A percentile compares a stretch with the other conserved stretches of the same genome.
Evolutionary conservation across 2,329 filamentous ascomycete genomes (phyloP).

Genomic region (Calonectria leucothoes): DNA sequence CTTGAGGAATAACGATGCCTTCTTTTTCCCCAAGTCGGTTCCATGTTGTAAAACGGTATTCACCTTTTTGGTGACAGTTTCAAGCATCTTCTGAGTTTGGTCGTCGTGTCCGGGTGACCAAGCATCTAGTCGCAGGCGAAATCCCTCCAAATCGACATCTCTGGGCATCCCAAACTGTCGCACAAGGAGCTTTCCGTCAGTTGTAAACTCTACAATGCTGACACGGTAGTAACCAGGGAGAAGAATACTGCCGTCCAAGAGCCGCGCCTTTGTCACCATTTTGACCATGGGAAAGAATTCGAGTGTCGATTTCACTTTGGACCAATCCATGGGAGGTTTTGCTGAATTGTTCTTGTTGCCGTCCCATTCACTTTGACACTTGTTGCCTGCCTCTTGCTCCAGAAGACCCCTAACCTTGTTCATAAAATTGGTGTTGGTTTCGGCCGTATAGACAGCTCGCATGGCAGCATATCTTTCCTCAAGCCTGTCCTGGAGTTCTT

Average conservation of each 20-base stretch:
- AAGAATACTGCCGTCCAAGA: constrained; percentile 25
- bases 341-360: neutral
- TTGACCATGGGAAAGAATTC: constrained; percentile 9
- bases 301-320: constrained; percentile 11
- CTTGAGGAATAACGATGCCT: neutral
- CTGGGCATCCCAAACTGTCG: constrained; percentile 23
- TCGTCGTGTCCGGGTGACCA: constrained; percentile 28
- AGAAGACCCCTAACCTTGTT: constrained; percentile 6
- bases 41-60: neutral
- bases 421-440: neutral
- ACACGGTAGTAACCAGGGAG: constrained; percentile 32
- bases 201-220: constrained; percentile 30
- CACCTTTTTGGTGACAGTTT: constrained; percentile 19
- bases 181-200: constrained; percentile 27
- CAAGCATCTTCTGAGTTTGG: constrained; percentile 15
- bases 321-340: constrained; percentile 26
- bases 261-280: constrained; percentile 35
- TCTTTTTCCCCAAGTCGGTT: constrained; percentile 14
- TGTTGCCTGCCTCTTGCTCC: constrained; percentile 28
- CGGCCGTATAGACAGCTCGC: neutral
- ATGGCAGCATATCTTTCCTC: constrained; percentile 17
- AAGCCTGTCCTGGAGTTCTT: constrained; percentile 16
- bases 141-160: constrained; percentile 10
- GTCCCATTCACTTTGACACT: constrained; percentile 35
- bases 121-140: constrained; percentile 30